Evolutionary conservation across 768 basidiomycete species (phyloP).

Genomic region (Lentinula sp.): DNA sequence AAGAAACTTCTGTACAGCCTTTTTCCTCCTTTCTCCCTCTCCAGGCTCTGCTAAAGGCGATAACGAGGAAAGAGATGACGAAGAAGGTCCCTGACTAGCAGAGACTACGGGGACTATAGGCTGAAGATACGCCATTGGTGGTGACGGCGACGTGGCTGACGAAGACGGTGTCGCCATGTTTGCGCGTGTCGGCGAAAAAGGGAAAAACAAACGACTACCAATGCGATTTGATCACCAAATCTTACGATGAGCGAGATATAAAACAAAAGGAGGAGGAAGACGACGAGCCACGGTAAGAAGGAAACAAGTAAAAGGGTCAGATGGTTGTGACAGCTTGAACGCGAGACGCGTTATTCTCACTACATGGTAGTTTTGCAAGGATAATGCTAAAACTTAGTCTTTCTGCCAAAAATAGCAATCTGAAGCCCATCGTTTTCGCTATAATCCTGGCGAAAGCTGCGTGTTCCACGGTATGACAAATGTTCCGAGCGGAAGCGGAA

Average conservation of each 20-base stretch:
- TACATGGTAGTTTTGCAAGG: background rate
- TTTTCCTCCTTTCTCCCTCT: slow-evolving; percentile 58
- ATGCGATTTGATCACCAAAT: slow-evolving; percentile 24
- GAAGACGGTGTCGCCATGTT: slow-evolving; percentile 77
- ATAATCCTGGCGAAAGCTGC: background rate
- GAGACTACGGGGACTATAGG: slow-evolving; percentile 27
- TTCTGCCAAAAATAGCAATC: background rate
- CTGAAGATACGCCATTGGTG: slow-evolving; percentile 54
- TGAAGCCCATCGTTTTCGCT: background rate
- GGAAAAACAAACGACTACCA: slow-evolving; percentile 5
- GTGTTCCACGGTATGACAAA: background rate
- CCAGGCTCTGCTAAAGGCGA: slow-evolving; percentile 30
- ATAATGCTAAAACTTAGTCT: background rate
- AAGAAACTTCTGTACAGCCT: slow-evolving; percentile 68
- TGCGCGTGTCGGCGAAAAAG: slow-evolving; percentile 24
- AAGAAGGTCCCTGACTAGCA: slow-evolving; percentile 4
- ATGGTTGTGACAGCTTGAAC: background rate
- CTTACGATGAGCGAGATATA: slow-evolving; percentile 18
- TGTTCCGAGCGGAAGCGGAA: background rate
- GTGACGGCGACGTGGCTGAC: slow-evolving; percentile 78
- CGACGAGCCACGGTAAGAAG: background rate
- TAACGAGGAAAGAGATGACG: slow-evolving; percentile 21
- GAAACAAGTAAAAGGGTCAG: slow-evolving; percentile 2
- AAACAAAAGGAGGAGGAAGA: background rate
- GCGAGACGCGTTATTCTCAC: background rate